Base-by-base conservation (phyloP, 2,329 filamentous ascomycete species). In the Magnaporthales sp. region DNA sequence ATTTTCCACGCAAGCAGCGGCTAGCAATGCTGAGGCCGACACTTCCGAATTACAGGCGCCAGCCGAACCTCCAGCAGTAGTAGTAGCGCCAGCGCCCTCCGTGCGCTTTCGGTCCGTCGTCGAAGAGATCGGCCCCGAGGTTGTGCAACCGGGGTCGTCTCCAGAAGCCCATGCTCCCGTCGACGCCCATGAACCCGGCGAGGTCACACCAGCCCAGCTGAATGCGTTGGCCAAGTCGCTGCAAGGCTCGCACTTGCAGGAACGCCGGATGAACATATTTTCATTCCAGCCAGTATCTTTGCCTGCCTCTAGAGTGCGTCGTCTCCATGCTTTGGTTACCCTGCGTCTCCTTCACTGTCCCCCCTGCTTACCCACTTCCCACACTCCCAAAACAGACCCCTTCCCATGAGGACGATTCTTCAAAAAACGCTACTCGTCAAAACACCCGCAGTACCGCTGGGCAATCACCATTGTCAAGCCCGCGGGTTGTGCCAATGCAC, bases 211-310 rank as follows among this genome's bases (percentile, higher is more conserved):
- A 22, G 88, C 91, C 67, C 86, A 93, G 74, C 81, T 96, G 67
- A 86, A 85, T 70, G 88, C 87, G 68, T 80, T 97, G 68, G 89
- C 91, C 64, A 86, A 88, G 71, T 89, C 87, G 27, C 81, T 96
- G 29, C 90, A 92, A 70, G 87, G 87, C 69, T 85, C 88, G 62
- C 87, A 89, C 72, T 83, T 97, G 68, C 93, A 97, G 79, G 90
- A 93, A 72, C 85, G 88, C 67, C 87, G 93, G 70, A 87, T 96
- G 82, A 91, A 90, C 75, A 91, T 93, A 75, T 96, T 92, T 78
- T 89, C 90, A 60, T 98, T 93, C 74, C 93, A 97, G 75, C 90
- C 94, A 38, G 89, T 97, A 70, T 98, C 95, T 46, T 83, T 98
- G 65, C 94, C 95, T 51, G 84, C 86, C 32, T 94, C 92, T 62